These are phyloP conservation scores for Xerocomellus chrysenteron DNA, from an alignment of 768 basidiomycete species.

Conservation along the genomic window DNA sequence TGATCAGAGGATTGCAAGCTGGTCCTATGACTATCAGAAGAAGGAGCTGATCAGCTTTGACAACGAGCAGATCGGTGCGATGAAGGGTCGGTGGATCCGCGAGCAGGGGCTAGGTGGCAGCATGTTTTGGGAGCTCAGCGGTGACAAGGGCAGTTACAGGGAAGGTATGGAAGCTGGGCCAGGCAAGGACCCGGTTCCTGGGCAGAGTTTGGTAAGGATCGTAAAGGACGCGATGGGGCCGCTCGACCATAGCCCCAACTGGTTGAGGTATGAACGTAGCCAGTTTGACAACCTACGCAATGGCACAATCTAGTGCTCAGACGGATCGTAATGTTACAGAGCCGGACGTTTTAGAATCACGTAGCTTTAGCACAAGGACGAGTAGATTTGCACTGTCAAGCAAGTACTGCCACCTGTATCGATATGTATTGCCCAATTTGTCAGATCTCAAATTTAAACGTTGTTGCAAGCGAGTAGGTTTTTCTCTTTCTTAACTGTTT, in stretches of 20 bases:
- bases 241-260: slow-evolving; percentile 72
- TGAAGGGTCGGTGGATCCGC: slow-evolving; percentile 82
- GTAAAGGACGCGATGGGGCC: slow-evolving; percentile 80
- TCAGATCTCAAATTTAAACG: not conserved
- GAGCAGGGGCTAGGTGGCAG: slow-evolving; percentile 79
- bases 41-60: slow-evolving; percentile 87
- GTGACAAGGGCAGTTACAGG: slow-evolving; percentile 70
- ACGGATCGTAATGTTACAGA: not conserved
- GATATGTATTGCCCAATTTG: slow-evolving; percentile 7
- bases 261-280: slow-evolving; percentile 75
- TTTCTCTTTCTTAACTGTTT: not conserved
- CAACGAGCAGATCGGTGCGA: slow-evolving; percentile 58
- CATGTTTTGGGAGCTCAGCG: slow-evolving; percentile 94
- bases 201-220: slow-evolving; percentile 66
- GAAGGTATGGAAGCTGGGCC: slow-evolving; percentile 73
- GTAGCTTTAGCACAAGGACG: not conserved
- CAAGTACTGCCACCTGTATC: not conserved
- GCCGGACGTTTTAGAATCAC: not conserved
- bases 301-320: slow-evolving; percentile 48
- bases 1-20: slow-evolving; percentile 69
- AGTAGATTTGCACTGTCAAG: not conserved
- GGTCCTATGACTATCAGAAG: slow-evolving; percentile 73
- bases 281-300: slow-evolving; percentile 78
- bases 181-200: slow-evolving; percentile 73
- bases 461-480: not conserved